phyloP scores from a whole-genome alignment of 192 early-diverging fungal species.

The Backusella sp. region DNA sequence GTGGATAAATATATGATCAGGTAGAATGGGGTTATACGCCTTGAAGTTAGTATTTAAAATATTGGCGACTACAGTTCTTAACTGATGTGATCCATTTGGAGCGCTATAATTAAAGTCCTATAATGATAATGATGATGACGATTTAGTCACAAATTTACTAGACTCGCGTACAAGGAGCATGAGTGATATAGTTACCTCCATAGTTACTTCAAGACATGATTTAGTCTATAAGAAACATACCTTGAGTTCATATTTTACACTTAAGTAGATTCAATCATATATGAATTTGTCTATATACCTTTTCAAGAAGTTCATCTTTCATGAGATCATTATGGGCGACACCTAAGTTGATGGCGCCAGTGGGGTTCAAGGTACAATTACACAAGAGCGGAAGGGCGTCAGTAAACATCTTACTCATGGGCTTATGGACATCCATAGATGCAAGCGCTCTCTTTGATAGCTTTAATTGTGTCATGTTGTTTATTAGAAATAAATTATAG shows the following conservation, averaged over 20 bases:
- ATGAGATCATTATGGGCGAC: too few species aligned
- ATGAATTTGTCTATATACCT: too few species aligned
- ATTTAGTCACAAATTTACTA: too few species aligned
- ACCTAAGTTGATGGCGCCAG: conserved; percentile 76
- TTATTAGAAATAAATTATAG: neutral
- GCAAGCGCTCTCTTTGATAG: neutral
- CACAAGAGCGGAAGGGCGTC: neutral
- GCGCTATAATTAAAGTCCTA: conserved; percentile 45
- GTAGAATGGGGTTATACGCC: conserved; percentile 38
- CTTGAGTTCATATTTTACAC: neutral
- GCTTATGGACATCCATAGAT: neutral
- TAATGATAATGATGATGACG: too few species aligned
- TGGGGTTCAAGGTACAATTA: conserved; percentile 43
- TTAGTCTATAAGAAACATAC: neutral
- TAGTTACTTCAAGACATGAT: too few species aligned
- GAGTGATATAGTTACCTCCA: neutral
- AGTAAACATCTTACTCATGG: neutral
- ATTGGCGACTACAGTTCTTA: conserved; percentile 60
- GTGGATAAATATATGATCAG: conserved; percentile 57
- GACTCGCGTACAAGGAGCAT: neutral
- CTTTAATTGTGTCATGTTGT: neutral
- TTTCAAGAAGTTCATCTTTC: too few species aligned
- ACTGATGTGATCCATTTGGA: conserved; percentile 51
- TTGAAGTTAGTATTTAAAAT: conserved; percentile 67
- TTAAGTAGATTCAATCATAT: too few species aligned